Percentiles rank a stretch among this genome's conserved stretches.
These are phyloP conservation scores for Byssochlamys sp. DNA, from an alignment of 2,329 filamentous ascomycete genomes.

Conservation along the genomic window DNA sequence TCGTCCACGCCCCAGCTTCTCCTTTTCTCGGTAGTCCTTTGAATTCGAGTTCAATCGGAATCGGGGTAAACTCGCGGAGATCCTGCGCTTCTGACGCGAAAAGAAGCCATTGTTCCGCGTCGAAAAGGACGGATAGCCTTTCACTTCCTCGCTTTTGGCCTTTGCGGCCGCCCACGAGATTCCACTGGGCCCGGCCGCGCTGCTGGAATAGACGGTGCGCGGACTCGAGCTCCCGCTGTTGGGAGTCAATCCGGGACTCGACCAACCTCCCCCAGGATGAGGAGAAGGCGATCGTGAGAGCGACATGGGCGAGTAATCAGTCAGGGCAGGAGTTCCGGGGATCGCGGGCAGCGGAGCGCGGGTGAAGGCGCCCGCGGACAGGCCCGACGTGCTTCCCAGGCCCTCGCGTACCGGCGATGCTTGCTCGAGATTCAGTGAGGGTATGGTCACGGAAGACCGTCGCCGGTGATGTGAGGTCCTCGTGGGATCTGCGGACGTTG, in stretches of 20 bases:
- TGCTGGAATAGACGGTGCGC: slow-evolving; percentile 28
- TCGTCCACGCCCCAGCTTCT: slow-evolving; percentile 58
- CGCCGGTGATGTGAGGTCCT: slow-evolving; percentile 24
- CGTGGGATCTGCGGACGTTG: slow-evolving; percentile 29
- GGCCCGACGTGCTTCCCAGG: slow-evolving; percentile 16
- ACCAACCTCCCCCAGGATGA: slow-evolving; percentile 74
- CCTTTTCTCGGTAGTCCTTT: slow-evolving; percentile 60
- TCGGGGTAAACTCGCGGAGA: slow-evolving; percentile 68
- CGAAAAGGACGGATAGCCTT: slow-evolving; percentile 68
- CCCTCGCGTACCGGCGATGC: slow-evolving; percentile 17
- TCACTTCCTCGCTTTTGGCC: slow-evolving; percentile 62
- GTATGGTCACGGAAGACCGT: slow-evolving; percentile 40
- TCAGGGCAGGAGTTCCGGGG: slow-evolving; percentile 50
- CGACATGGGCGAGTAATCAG: slow-evolving; percentile 57
- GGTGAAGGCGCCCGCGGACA: slow-evolving; percentile 15
- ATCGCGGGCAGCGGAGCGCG: slow-evolving; percentile 44
- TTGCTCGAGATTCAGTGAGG: slow-evolving; percentile 28
- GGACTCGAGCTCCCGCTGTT: slow-evolving; percentile 64
- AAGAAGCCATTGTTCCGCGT: slow-evolving; percentile 82
- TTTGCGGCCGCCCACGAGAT: slow-evolving; percentile 78
- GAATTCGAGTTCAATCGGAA: slow-evolving; percentile 46
- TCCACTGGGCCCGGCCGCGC: slow-evolving; percentile 17
- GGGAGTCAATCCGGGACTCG: slow-evolving; percentile 67
- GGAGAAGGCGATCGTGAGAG: slow-evolving; percentile 82
- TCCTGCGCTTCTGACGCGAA: slow-evolving; percentile 66